Conservation (phyloP, 192 early-diverging fungal species). For the Coemansia biformis region DNA sequence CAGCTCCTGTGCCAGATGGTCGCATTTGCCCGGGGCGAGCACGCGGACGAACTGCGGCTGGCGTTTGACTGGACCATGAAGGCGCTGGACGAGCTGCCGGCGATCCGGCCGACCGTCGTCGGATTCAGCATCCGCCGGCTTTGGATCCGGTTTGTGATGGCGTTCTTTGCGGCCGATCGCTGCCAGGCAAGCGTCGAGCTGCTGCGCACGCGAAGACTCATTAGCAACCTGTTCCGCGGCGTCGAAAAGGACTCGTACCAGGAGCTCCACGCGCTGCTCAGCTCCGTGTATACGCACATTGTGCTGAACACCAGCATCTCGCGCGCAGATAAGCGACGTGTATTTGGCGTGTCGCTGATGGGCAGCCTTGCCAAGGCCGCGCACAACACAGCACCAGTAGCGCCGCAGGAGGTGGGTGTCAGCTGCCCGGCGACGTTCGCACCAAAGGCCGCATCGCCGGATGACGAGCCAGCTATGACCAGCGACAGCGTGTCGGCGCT, state of each 20-base stretch:
- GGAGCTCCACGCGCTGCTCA: constrained; percentile 30
- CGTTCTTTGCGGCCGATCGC: constrained; percentile 35
- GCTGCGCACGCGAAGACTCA: constrained; percentile 16
- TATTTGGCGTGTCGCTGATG: constrained; percentile 29
- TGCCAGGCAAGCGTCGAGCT: constrained; percentile 27
- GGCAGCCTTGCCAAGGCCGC: constrained; percentile 26
- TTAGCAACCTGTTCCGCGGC: constrained; percentile 25
- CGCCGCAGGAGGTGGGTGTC: constrained; percentile 15
- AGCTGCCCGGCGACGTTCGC: constrained; percentile 12
- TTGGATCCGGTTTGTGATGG: constrained; percentile 45
- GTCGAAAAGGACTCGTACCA: constrained; percentile 38
- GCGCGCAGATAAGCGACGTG: constrained; percentile 23
- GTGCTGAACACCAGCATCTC: constrained; percentile 21
- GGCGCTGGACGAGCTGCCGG: constrained; percentile 13
- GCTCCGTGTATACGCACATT: constrained; percentile 17
- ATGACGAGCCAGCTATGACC: not conserved
- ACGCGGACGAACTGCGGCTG: constrained; percentile 25
- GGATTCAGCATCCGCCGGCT: constrained; percentile 39
- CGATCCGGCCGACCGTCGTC: constrained; percentile 15
- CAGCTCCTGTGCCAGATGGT: constrained; percentile 34
- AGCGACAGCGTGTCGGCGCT: constrained; percentile 31
- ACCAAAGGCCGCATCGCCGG: not conserved
- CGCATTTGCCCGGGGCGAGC: constrained; percentile 28
- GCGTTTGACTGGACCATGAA: constrained; percentile 43
- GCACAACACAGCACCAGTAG: constrained; percentile 11